Evolutionary conservation across 1,284 basidiomycete genomes (phyloP), one percentile per base, ranked within the genome.

Genomic region (Irpex lacteus): DNA sequence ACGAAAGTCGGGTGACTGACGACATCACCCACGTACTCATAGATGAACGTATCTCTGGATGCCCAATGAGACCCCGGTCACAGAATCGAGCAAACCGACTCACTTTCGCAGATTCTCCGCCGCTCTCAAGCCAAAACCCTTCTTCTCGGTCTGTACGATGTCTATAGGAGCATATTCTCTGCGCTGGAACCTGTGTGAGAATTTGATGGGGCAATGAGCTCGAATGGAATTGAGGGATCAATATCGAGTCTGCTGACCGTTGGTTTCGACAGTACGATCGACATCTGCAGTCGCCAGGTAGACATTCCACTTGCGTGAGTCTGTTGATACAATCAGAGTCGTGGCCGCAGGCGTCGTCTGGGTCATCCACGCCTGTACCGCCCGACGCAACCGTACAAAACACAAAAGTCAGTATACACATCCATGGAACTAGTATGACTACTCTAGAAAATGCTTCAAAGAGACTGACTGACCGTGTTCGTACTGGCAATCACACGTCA

Each of bases 1-100:
- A 92, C 87, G 76, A 99, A 98, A 15, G 91, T 91, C 15, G 83
- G 81, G 54, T 95, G 91, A 65, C 88, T 91, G 68, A 99, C 93
- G 19, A 99, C 95, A 70, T 99, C 98, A 53, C 98, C 98, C 32
- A 99, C 89, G 75, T 99, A 99, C 78, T 99, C 97, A 77, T 98
- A 98, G 64, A 99, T 92, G 77, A 99, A 96, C 0, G 86, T 74
- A 73, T 98, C 96, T 69, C 96, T 96, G 36, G 18, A 56, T 6
- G 15, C n/a, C 49, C 36, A 34, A 36, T 66, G 32, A 54, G 59
- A 36, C 37, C 55, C 34, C 11, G 6, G 26, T 18, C 15, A 40
- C 9, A 57, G 9, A 53, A 52, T 13, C 57, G 61, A 37, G 59
- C 18, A 36, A 34, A 3, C 19, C 37, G 36, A 82, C 92, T 75